Evolutionary conservation across 192 early-diverging fungal species (phyloP).

Genomic region (Coemansia sp.): DNA sequence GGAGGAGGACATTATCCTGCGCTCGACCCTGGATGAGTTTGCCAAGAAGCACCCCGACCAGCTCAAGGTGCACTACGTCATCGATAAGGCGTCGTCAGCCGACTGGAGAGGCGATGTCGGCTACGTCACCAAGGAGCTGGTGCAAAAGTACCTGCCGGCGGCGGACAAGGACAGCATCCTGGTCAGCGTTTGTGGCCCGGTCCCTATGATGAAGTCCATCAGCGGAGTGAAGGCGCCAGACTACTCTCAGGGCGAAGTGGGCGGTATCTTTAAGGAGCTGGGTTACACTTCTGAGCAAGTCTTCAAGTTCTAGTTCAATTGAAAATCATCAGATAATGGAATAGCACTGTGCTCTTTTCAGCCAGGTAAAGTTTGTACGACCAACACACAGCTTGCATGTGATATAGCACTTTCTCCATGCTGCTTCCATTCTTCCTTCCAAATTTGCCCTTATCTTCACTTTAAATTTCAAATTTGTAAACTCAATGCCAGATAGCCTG

Average conservation of each 20-base stretch:
- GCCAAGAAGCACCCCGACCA: constrained; percentile 62
- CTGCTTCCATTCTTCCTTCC: not conserved
- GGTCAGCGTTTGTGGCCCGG: constrained; percentile 71
- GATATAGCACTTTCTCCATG: not conserved
- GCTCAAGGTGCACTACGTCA: constrained; percentile 67
- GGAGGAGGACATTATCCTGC: constrained; percentile 77
- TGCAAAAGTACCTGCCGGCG: constrained; percentile 68
- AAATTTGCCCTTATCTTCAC: not conserved
- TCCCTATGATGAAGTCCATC: constrained; percentile 67
- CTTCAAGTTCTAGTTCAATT: constrained; percentile 70
- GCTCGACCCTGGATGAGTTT: constrained; percentile 64
- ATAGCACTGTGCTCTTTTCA: not conserved
- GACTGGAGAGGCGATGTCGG: constrained; percentile 77
- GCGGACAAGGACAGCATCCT: constrained; percentile 58
- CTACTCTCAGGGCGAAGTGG: constrained; percentile 79
- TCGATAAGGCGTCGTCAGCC: constrained; percentile 60
- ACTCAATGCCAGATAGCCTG: constrained; percentile 31
- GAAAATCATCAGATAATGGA: constrained; percentile 16
- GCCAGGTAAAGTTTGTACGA: not conserved
- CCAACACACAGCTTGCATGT: not conserved
- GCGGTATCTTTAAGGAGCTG: constrained; percentile 80
- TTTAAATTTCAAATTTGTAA: not conserved
- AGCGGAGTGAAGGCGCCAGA: constrained; percentile 82
- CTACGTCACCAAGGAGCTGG: constrained; percentile 70
- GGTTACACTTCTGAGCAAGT: constrained; percentile 73